Evolutionary conservation across 2,329 filamentous ascomycete species (phyloP).

Genomic region (Zasmidium angulare): DNA sequence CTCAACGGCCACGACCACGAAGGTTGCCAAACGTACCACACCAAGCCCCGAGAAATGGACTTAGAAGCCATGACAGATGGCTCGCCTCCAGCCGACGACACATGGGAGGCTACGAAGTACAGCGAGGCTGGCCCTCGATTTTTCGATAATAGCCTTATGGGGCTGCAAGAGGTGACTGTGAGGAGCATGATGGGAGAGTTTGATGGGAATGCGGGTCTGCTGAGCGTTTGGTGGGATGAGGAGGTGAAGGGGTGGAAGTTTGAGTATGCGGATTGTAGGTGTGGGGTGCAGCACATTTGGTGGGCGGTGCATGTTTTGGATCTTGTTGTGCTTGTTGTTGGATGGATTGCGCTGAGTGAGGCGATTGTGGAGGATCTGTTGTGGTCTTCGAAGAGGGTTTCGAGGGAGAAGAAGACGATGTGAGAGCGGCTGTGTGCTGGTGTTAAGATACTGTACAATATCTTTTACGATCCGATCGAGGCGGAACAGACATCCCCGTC

Average conservation of each 20-base stretch:
- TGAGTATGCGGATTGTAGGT: slow-evolving; percentile 73
- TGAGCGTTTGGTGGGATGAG: slow-evolving; percentile 87
- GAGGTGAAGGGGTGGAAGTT: slow-evolving; percentile 73
- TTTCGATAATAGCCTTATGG: slow-evolving; percentile 43
- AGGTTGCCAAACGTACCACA: slow-evolving; percentile 84
- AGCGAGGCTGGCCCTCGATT: slow-evolving; percentile 11
- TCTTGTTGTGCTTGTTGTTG: slow-evolving; percentile 46
- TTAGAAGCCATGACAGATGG: background rate
- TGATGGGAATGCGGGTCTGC: slow-evolving; percentile 83
- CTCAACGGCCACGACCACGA: slow-evolving; percentile 94
- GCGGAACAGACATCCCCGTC: too few relatives aligned
- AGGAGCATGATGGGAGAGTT: slow-evolving; percentile 98
- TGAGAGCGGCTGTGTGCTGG: background rate
- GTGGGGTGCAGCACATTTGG: slow-evolving; percentile 90
- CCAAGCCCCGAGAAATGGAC: background rate
- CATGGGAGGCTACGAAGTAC: slow-evolving; percentile 24
- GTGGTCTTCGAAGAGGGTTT: slow-evolving; percentile 3
- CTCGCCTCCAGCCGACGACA: slow-evolving; percentile 7
- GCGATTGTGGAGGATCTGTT: slow-evolving; percentile 6
- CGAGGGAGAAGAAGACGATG: slow-evolving; percentile 12
- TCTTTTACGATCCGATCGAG: too few relatives aligned
- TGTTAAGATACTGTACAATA: background rate
- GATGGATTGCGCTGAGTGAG: slow-evolving; percentile 15
- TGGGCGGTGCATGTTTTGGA: slow-evolving; percentile 83
- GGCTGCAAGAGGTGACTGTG: slow-evolving; percentile 85